Evolutionary conservation across 495 filamentous ascomycete species (phyloP).

Genomic region (Talaromyces proteolyticus): DNA sequence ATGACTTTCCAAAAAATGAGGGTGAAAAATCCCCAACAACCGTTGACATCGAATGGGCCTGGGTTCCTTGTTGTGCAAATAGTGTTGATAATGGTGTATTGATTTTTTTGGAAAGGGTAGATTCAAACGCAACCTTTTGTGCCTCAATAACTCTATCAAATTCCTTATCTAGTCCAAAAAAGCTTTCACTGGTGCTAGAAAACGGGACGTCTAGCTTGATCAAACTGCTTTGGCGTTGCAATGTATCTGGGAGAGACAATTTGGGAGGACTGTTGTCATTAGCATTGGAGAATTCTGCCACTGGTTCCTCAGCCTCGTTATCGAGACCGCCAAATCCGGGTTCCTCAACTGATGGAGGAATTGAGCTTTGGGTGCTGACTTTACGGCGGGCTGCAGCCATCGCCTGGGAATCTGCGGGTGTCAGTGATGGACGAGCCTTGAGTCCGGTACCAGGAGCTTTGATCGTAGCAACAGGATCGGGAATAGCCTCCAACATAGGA

Average conservation of each 20-base stretch:
- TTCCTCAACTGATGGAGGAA: slow-evolving; percentile 46
- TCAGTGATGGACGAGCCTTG: slow-evolving; percentile 84
- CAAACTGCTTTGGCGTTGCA: slow-evolving; percentile 45
- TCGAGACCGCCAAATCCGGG: slow-evolving; percentile 24
- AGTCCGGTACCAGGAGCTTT: slow-evolving; percentile 81
- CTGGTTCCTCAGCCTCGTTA: slow-evolving; percentile 21
- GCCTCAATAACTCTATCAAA: slow-evolving; percentile 94
- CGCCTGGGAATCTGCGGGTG: slow-evolving; percentile 73
- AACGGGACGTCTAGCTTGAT: slow-evolving; percentile 65
- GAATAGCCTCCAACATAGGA: slow-evolving; percentile 50
- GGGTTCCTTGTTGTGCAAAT: slow-evolving; percentile 3
- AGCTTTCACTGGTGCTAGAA: slow-evolving; percentile 38
- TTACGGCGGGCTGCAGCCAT: slow-evolving; percentile 86
- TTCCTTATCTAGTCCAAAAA: slow-evolving; percentile 82
- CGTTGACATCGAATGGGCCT: background rate
- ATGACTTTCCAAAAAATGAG: background rate
- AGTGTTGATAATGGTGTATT: slow-evolving; percentile 7
- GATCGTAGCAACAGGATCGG: slow-evolving; percentile 84
- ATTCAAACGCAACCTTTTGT: slow-evolving; percentile 84
- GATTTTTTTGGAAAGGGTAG: slow-evolving; percentile 35
- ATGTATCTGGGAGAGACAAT: slow-evolving; percentile 10
- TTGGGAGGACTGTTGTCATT: slow-evolving; percentile 9
- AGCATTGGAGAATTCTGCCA: background rate
- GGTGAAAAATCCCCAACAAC: background rate
- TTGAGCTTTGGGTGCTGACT: slow-evolving; percentile 67